A percentile compares a stretch with the other conserved stretches of the same genome.
Conservation (phyloP, 139 green algal species). For the Nannochloris sp. region DNA sequence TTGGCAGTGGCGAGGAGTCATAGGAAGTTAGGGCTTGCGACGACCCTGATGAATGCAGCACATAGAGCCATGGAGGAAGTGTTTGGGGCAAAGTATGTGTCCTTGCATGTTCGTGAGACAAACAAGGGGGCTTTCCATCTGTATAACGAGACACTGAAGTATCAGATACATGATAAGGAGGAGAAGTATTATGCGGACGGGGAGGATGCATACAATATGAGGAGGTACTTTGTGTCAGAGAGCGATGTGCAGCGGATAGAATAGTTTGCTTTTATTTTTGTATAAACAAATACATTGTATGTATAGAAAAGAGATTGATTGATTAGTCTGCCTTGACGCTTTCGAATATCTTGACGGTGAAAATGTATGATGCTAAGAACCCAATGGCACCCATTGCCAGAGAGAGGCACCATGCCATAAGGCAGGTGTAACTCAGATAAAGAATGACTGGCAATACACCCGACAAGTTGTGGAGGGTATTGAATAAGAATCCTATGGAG, state of each 20-base stretch:
- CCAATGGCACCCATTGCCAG: slow-evolving; percentile 73
- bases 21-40: slow-evolving; percentile 91
- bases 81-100: slow-evolving; percentile 91
- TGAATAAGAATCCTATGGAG: slow-evolving; percentile 59
- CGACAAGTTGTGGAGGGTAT: slow-evolving; percentile 48
- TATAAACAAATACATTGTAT: not conserved
- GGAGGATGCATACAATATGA: slow-evolving; percentile 97
- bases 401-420: slow-evolving; percentile 68
- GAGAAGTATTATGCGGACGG: slow-evolving; percentile 96
- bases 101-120: slow-evolving; percentile 90
- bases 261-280: not conserved
- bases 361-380: slow-evolving; percentile 56
- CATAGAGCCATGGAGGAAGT: slow-evolving; percentile 87
- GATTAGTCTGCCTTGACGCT: slow-evolving; percentile 45
- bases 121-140: slow-evolving; percentile 94
- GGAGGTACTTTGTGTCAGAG: slow-evolving; percentile 38
- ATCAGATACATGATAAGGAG: slow-evolving; percentile 87
- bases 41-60: slow-evolving; percentile 87
- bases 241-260: not conserved
- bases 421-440: slow-evolving; percentile 78
- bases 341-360: slow-evolving; percentile 46
- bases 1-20: slow-evolving; percentile 90
- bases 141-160: slow-evolving; percentile 89
- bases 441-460: slow-evolving; percentile 70
- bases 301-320: not conserved